Conservation (phyloP, 1,284 basidiomycete species). For the Melampsora americana region DNA sequence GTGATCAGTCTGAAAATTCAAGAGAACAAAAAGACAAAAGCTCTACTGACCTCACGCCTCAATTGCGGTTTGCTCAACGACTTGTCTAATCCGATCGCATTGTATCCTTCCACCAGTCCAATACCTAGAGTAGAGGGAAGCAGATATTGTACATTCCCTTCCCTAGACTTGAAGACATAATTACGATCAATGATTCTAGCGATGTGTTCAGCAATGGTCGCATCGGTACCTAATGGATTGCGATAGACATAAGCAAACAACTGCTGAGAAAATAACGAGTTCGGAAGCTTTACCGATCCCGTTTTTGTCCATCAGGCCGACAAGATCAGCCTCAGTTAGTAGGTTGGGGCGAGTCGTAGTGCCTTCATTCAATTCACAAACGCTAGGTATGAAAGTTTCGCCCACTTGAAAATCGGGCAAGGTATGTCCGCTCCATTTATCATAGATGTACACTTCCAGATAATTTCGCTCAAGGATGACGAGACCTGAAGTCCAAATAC, state of each 20-base stretch:
- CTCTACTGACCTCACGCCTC: conserved; percentile 71
- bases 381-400: conserved; percentile 75
- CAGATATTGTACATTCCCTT: conserved; percentile 82
- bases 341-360: conserved; percentile 74
- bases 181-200: conserved; percentile 88
- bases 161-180: conserved; percentile 81
- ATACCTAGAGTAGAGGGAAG: conserved; percentile 93
- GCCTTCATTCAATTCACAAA: conserved; percentile 79
- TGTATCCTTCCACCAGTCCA: conserved; percentile 89
- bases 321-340: conserved; percentile 94
- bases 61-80: conserved; percentile 89
- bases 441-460: conserved; percentile 88
- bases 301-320: conserved; percentile 97
- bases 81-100: conserved; percentile 80
- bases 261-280: neutral
- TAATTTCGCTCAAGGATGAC: conserved; percentile 81
- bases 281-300: conserved; percentile 73
- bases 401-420: conserved; percentile 81
- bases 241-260: neutral
- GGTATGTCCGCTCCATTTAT: conserved; percentile 81
- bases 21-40: neutral
- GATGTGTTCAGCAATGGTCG: conserved; percentile 97
- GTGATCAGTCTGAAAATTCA: conserved; percentile 31
- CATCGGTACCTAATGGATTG: conserved; percentile 73
- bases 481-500: conserved; percentile 62